Evolutionary conservation across 2,329 filamentous ascomycete genomes (phyloP), one percentile per base, ranked within the genome.

Genomic region (Exophiala bonariae): DNA sequence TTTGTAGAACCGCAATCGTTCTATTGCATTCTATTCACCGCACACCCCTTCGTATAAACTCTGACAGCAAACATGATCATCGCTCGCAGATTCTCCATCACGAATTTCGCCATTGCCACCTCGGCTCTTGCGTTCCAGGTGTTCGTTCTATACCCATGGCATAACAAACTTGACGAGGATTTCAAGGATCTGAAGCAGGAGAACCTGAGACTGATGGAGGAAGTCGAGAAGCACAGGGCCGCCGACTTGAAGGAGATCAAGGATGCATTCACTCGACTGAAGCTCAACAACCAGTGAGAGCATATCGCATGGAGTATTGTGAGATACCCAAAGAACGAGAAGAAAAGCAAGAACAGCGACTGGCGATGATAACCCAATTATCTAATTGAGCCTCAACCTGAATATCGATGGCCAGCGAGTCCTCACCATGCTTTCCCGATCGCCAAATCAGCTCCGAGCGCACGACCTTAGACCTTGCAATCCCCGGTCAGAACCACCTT

Each of bases 121-220:
- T 84, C 81, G 3, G 83, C 83, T 0, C 72, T 87, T 26, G 72
- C 71, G 28, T 87, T 87, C 64, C 83, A 86, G 66, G 80, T 86
- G 40, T 82, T 81, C 57, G 83, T 87, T 31, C 71, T 87, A 9
- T 86, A 86, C 64, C 83, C 83, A 1, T 86, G 83, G 83, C 83
- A 86, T 65, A 76, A 84, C 59, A 72, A 83, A 60, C 69, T 87
- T 5, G 80, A 85, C 53, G 73, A 77, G 16, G 78, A 80, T 50
- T 85, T 86, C 59, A 71, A 79, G 45, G 67, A 73, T 9, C 66
- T 85, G 18, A 82, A 79, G 60, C 73, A 72, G 47, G 81, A 85
- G 55, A 80, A 85, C 47, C 49, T 71, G 3, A 60, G 56, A 5
- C 45, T 70, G 4, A 48, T 72, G 26, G 47, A 65, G 34, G 44